These are phyloP conservation scores for Penicillium sp. DNA, from an alignment of 2,329 filamentous ascomycete species.

Conservation along the genomic window DNA sequence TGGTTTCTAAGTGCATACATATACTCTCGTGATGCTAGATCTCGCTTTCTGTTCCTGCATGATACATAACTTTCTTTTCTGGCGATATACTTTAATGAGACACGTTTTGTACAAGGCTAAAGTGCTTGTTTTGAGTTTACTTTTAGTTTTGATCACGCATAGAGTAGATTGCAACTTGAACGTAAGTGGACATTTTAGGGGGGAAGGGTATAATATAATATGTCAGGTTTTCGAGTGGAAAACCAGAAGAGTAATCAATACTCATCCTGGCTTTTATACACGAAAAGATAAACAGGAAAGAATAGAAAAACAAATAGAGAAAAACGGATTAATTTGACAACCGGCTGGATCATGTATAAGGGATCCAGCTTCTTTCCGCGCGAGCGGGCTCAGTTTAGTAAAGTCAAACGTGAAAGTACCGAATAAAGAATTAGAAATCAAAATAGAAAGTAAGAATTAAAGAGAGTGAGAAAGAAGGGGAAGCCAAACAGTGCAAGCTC, in stretches of 20 bases:
- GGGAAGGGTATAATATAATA: constrained; percentile 14
- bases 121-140: not conserved
- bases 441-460: constrained; percentile 14
- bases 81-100: constrained; percentile 9
- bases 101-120: not conserved
- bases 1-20: constrained; percentile 6
- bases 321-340: constrained; percentile 14
- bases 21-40: not conserved
- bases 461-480: not conserved
- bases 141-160: not conserved
- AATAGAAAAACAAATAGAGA: not conserved
- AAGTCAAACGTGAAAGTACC: not conserved
- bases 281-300: constrained; percentile 5
- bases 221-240: not conserved
- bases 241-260: not conserved
- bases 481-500: not conserved
- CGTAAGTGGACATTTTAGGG: constrained; percentile 1
- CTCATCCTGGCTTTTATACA: not conserved
- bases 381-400: constrained; percentile 22
- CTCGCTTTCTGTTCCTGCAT: not conserved
- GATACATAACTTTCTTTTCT: not conserved
- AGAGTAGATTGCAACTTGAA: not conserved
- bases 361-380: constrained; percentile 18
- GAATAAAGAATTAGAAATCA: constrained; percentile 1
- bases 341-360: constrained; percentile 9